Evolutionary conservation across 1,139 yeast genomes (phyloP).

Genomic region (Zygosaccharomyces pseudobailii): DNA sequence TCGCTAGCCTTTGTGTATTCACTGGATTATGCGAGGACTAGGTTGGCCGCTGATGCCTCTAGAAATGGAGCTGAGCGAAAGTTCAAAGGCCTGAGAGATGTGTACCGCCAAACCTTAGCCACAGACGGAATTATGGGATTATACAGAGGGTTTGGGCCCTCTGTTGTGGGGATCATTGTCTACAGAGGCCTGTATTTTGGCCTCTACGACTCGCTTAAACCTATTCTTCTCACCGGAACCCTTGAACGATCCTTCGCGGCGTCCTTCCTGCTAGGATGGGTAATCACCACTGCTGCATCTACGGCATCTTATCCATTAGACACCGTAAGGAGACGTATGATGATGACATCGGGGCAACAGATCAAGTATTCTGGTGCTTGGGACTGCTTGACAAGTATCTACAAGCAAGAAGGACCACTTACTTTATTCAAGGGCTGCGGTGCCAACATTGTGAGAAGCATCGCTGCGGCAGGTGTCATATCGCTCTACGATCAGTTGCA

Average conservation of each 20-base stretch:
- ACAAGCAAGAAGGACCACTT: conserved; percentile 64
- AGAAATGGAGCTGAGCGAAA: conserved; percentile 65
- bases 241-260: conserved; percentile 69
- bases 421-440: conserved; percentile 84
- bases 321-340: conserved; percentile 84
- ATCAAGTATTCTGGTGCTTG: conserved; percentile 71
- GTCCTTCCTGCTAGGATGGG: conserved; percentile 74
- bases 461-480: conserved; percentile 84
- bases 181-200: conserved; percentile 85
- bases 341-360: conserved; percentile 82
- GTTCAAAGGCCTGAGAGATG: conserved; percentile 74
- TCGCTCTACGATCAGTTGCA: conserved; percentile 77
- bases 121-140: conserved; percentile 76
- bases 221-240: conserved; percentile 66
- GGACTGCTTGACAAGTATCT: conserved; percentile 67
- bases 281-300: conserved; percentile 74
- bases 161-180: conserved; percentile 73
- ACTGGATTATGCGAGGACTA: conserved; percentile 77
- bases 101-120: conserved; percentile 70
- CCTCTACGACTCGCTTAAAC: conserved; percentile 74
- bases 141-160: conserved; percentile 82
- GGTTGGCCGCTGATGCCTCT: conserved; percentile 81
- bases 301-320: conserved; percentile 80
- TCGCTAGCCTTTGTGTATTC: conserved; percentile 73
- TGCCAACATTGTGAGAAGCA: conserved; percentile 85